Conservation (phyloP, 2,329 filamentous ascomycete species). For the Penicillium olsonii region DNA sequence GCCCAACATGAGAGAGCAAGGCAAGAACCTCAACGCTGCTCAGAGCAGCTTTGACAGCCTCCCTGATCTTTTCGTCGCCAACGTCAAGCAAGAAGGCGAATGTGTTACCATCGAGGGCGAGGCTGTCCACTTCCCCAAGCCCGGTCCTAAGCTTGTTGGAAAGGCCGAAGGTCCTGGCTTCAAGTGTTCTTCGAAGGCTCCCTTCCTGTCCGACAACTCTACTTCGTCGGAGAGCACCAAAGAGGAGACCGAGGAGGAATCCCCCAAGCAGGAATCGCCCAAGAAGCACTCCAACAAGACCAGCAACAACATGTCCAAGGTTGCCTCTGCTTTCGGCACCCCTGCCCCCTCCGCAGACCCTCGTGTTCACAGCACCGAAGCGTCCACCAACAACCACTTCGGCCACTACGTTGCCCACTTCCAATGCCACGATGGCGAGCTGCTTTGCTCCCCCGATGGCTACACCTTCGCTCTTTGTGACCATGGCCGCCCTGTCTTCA, state of each 20-base stretch:
- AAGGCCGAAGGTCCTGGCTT: slow-evolving; percentile 37
- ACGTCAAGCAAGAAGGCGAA: slow-evolving; percentile 55
- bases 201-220: slow-evolving; percentile 28
- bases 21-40: slow-evolving; percentile 10
- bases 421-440: slow-evolving; percentile 30
- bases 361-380: slow-evolving; percentile 13
- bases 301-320: slow-evolving; percentile 14
- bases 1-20: slow-evolving; percentile 7
- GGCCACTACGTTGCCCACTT: slow-evolving; percentile 13
- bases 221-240: slow-evolving; percentile 9
- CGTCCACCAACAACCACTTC: slow-evolving; percentile 21
- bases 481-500: slow-evolving; percentile 31
- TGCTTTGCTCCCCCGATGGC: slow-evolving; percentile 37
- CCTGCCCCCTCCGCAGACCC: slow-evolving; percentile 11
- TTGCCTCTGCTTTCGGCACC: slow-evolving; percentile 14
- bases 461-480: slow-evolving; percentile 38
- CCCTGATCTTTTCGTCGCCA: slow-evolving; percentile 71
- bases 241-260: background rate
- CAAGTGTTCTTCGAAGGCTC: slow-evolving; percentile 32
- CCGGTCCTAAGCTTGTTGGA: slow-evolving; percentile 57
- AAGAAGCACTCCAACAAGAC: slow-evolving; percentile 3
- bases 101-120: slow-evolving; percentile 61
- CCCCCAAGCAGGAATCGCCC: slow-evolving; percentile 16
- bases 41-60: slow-evolving; percentile 53
- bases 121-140: slow-evolving; percentile 66